These are phyloP conservation scores for Plectranthus barbatus DNA, from an alignment of 257 asterid genomes.

Conservation along the genomic window DNA sequence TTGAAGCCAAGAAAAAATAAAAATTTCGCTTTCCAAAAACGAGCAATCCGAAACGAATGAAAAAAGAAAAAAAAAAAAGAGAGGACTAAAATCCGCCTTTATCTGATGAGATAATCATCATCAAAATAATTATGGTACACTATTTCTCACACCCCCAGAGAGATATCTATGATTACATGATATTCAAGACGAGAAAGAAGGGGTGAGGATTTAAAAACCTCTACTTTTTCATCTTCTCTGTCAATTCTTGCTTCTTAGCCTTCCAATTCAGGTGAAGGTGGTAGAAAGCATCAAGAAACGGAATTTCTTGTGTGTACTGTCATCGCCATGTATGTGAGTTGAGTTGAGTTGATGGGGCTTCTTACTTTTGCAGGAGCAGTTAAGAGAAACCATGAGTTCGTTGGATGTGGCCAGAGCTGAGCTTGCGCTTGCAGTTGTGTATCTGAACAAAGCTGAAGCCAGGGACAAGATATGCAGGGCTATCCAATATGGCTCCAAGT, in stretches of 20 bases:
- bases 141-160: background rate
- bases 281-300: too few relatives aligned
- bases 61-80: slow-evolving; percentile 22
- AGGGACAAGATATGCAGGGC: slow-evolving; percentile 99
- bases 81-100: slow-evolving; percentile 45
- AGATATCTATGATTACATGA: slow-evolving; percentile 11
- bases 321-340: slow-evolving; percentile 4
- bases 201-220: slow-evolving; percentile 34
- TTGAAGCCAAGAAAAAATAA: too few relatives aligned
- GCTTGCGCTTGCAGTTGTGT: slow-evolving; percentile 84
- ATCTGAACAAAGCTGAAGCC: slow-evolving; percentile 93
- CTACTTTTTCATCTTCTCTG: background rate
- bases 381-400: slow-evolving; percentile 47
- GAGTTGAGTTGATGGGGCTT: slow-evolving; percentile 11
- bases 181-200: slow-evolving; percentile 28
- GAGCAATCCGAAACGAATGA: too few relatives aligned
- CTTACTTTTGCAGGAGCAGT: slow-evolving; percentile 30
- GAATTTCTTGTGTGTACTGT: too few relatives aligned
- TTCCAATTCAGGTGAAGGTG: slow-evolving; percentile 15
- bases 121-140: background rate
- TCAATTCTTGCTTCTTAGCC: background rate
- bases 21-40: too few relatives aligned
- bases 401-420: slow-evolving; percentile 84
- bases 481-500: slow-evolving; percentile 92
- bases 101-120: slow-evolving; percentile 7